Percentiles rank a stretch among this genome's conserved stretches.
Evolutionary conservation across 106 monocot genomes (phyloP).

Genomic region (Platanthera guangdongensis): DNA sequence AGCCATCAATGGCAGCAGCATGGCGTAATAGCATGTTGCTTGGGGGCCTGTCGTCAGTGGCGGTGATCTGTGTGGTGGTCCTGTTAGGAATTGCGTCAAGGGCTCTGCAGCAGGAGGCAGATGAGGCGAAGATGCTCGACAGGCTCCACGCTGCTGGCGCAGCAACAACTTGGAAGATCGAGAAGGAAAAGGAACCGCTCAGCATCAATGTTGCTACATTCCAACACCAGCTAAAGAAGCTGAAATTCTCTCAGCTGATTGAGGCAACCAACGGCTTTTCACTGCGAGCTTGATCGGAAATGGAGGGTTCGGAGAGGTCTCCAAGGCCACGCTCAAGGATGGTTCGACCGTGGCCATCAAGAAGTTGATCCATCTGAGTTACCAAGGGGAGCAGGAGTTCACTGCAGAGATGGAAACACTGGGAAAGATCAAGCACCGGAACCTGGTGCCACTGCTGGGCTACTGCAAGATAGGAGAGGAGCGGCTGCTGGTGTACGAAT

Average conservation of each 20-base stretch:
- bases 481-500: conserved; percentile 69
- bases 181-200: conserved; percentile 54
- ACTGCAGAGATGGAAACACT: conserved; percentile 89
- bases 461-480: conserved; percentile 83
- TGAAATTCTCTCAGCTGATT: conserved; percentile 79
- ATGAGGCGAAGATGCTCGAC: conserved; percentile 47
- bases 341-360: conserved; percentile 71
- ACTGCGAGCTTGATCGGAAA: conserved; percentile 54
- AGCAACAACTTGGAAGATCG: conserved; percentile 74
- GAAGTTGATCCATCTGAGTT: conserved; percentile 74
- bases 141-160: conserved; percentile 49
- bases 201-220: conserved; percentile 89
- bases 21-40: conserved; percentile 45
- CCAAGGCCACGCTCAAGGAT: conserved; percentile 77
- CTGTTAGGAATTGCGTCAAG: conserved; percentile 29
- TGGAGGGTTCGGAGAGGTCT: conserved; percentile 86
- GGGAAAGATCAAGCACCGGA: conserved; percentile 77
- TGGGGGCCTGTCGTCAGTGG: conserved; percentile 36
- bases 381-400: conserved; percentile 83
- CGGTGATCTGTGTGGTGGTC: conserved; percentile 25
- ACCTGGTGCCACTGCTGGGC: conserved; percentile 72
- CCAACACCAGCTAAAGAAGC: conserved; percentile 50
- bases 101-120: conserved; percentile 32
- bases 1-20: background rate
- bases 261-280: conserved; percentile 91